Conservation (phyloP, 2,329 filamentous ascomycete genomes). For the Dryadomyces quercivorus region DNA sequence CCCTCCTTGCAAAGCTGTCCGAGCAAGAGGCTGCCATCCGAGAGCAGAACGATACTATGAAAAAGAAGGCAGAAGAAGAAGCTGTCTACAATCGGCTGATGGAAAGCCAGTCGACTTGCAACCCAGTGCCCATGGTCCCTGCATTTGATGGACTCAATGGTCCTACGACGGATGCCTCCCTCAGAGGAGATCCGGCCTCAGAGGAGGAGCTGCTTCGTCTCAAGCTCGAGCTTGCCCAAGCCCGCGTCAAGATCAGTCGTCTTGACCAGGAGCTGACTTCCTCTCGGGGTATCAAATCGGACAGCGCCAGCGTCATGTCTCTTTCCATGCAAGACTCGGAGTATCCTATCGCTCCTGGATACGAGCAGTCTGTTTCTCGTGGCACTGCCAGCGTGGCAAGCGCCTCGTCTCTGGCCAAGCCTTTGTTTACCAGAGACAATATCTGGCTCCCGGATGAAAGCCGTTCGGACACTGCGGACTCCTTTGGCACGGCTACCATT, state of each 20-base stretch:
- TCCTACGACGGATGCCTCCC: constrained; percentile 37
- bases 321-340: constrained; percentile 25
- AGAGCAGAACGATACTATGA: constrained; percentile 44
- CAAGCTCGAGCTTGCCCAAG: constrained; percentile 58
- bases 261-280: constrained; percentile 60
- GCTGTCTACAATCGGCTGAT: constrained; percentile 13
- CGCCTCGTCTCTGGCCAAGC: constrained; percentile 19
- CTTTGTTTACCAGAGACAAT: constrained; percentile 27
- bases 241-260: constrained; percentile 56
- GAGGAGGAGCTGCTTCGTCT: constrained; percentile 53
- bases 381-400: constrained; percentile 10
- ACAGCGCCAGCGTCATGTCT: constrained; percentile 41
- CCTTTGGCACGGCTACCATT: constrained; percentile 28
- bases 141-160: constrained; percentile 39
- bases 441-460: constrained; percentile 45
- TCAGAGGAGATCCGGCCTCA: constrained; percentile 27
- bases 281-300: constrained; percentile 47
- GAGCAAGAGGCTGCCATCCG: constrained; percentile 53
- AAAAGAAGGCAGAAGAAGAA: constrained; percentile 13
- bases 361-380: constrained; percentile 6
- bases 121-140: constrained; percentile 50
- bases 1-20: constrained; percentile 59
- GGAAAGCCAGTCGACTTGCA: constrained; percentile 40
- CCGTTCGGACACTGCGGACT: constrained; percentile 44
- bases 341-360: constrained; percentile 11